Percentiles rank a stretch among this genome's conserved stretches.
Conservation (phyloP, 1,284 basidiomycete species). For the Trametes hirsuta region DNA sequence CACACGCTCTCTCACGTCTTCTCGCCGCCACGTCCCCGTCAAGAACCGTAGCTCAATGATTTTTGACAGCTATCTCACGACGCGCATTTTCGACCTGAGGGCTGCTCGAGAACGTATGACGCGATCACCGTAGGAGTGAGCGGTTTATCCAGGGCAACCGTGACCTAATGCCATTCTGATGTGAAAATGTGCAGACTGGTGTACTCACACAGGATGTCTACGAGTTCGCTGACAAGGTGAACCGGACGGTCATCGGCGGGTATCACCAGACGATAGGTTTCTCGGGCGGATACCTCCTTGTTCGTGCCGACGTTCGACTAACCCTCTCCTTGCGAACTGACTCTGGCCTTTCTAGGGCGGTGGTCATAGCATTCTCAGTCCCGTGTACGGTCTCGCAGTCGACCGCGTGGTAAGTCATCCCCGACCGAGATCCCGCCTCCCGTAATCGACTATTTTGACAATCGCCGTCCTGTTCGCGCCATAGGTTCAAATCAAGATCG, state of each 20-base stretch:
- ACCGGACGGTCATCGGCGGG: constrained; percentile 38
- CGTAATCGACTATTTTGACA: no score
- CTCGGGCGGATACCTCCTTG: constrained; percentile 37
- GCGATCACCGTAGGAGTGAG: constrained; percentile 34
- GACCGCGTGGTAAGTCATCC: constrained; percentile 40
- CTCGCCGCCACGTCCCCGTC: no score
- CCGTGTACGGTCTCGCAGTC: constrained; percentile 40
- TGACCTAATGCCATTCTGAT: neutral
- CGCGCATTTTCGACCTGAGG: constrained; percentile 28
- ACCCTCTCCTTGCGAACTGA: no score
- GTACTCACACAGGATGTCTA: constrained; percentile 34
- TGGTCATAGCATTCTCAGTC: constrained; percentile 47
- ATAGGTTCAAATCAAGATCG: constrained; percentile 30
- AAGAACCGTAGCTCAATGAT: no score
- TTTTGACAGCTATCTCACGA: constrained; percentile 25
- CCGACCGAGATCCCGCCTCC: no score
- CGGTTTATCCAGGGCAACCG: neutral
- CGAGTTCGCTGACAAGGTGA: constrained; percentile 36
- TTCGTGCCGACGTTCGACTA: constrained; percentile 4
- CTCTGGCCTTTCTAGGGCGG: constrained; percentile 42
- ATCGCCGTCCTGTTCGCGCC: no score
- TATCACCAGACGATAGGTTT: constrained; percentile 37
- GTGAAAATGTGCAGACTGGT: constrained; percentile 26
- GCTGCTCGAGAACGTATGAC: constrained; percentile 30
- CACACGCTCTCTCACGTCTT: neutral